Evolutionary conservation across 352 stramenopile genomes (phyloP).

Genomic region (Pseudoperonospora humuli): DNA sequence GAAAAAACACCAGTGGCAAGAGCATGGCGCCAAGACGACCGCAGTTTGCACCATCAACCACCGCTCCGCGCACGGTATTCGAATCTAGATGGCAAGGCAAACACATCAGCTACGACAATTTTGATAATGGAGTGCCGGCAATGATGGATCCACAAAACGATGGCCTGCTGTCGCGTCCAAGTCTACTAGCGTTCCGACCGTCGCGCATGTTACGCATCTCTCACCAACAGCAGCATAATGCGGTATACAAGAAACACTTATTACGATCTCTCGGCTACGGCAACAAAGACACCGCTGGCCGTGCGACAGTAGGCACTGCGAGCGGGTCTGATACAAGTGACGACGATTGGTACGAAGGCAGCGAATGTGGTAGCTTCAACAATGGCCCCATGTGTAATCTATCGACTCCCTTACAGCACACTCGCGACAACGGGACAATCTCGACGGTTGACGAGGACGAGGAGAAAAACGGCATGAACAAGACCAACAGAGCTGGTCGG

Average conservation of each 20-base stretch:
- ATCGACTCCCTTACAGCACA: slow-evolving; percentile 3
- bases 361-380: slow-evolving; percentile 22
- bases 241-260: slow-evolving; percentile 33
- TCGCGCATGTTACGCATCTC: slow-evolving; percentile 43
- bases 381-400: slow-evolving; percentile 9
- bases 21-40: slow-evolving; percentile 20
- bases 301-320: background rate
- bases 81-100: slow-evolving; percentile 15
- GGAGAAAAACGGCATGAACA: slow-evolving; percentile 13
- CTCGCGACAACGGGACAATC: slow-evolving; percentile 7
- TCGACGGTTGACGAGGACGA: slow-evolving; percentile 21
- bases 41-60: slow-evolving; percentile 21
- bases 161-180: slow-evolving; percentile 23
- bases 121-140: slow-evolving; percentile 25
- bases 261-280: slow-evolving; percentile 22
- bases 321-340: slow-evolving; percentile 15
- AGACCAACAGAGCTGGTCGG: slow-evolving; percentile 17
- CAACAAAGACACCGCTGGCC: slow-evolving; percentile 3
- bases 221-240: slow-evolving; percentile 38
- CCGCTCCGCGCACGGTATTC: slow-evolving; percentile 22
- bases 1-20: slow-evolving; percentile 11
- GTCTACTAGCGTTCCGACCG: slow-evolving; percentile 39
- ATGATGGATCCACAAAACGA: slow-evolving; percentile 32
- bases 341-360: slow-evolving; percentile 29
- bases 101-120: slow-evolving; percentile 22